phyloP scores from a whole-genome alignment of 805 yeast species.

The Hanseniaspora jakobsenii region DNA sequence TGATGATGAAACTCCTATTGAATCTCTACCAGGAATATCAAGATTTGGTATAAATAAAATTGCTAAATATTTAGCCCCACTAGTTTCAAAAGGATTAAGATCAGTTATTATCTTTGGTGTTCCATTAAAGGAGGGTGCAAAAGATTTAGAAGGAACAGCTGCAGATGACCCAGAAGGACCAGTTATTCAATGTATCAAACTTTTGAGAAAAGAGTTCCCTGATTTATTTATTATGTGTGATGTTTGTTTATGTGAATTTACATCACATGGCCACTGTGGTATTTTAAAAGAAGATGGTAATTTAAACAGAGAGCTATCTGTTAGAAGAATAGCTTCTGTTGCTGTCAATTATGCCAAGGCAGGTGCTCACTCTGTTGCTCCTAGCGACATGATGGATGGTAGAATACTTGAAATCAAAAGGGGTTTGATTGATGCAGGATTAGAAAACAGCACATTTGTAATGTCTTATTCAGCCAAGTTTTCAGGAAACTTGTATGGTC shows the following conservation, averaged over 20 bases:
- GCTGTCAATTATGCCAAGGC: slow-evolving; percentile 92
- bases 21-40: slow-evolving; percentile 76
- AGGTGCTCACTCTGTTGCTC: slow-evolving; percentile 92
- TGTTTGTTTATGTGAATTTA: slow-evolving; percentile 92
- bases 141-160: slow-evolving; percentile 71
- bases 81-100: slow-evolving; percentile 69
- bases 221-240: slow-evolving; percentile 81
- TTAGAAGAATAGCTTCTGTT: slow-evolving; percentile 78
- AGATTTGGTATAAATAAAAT: slow-evolving; percentile 75
- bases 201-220: slow-evolving; percentile 57
- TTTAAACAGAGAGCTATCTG: slow-evolving; percentile 62
- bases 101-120: slow-evolving; percentile 91
- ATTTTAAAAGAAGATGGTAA: slow-evolving; percentile 76
- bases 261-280: slow-evolving; percentile 98
- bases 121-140: slow-evolving; percentile 58
- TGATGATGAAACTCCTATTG: slow-evolving; percentile 65
- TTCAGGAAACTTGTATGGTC: slow-evolving; percentile 84
- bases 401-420: slow-evolving; percentile 76
- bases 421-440: slow-evolving; percentile 65
- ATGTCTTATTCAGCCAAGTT: slow-evolving; percentile 94
- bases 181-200: slow-evolving; percentile 66
- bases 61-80: slow-evolving; percentile 52
- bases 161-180: slow-evolving; percentile 98
- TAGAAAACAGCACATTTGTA: slow-evolving; percentile 79
- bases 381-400: slow-evolving; percentile 97